Evolutionary conservation across 2,329 filamentous ascomycete species (phyloP).

Genomic region (Tricladium varicosporioides): DNA sequence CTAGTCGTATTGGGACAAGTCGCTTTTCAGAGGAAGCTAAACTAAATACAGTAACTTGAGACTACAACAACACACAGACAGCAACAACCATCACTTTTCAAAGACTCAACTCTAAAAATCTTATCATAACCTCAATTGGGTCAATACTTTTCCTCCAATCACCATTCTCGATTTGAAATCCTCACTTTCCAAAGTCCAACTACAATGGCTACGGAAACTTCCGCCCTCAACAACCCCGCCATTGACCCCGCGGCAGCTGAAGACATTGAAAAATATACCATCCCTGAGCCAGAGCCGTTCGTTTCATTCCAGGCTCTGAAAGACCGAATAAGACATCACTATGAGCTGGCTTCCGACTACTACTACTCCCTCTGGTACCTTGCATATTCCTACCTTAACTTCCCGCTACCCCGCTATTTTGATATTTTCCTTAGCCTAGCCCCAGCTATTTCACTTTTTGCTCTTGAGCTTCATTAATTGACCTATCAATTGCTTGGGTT

Average conservation of each 20-base stretch:
- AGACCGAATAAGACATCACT: conserved; percentile 49
- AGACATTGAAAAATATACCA: conserved; percentile 20
- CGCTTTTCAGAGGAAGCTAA: too few species aligned
- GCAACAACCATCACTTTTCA: too few species aligned
- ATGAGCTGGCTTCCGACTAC: conserved; percentile 60
- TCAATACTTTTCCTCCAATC: too few species aligned
- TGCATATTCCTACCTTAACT: conserved; percentile 1
- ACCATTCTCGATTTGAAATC: too few species aligned
- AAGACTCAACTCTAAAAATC: too few species aligned
- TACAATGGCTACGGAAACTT: neutral
- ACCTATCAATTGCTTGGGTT: too few species aligned
- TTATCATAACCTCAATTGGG: too few species aligned
- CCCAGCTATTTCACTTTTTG: too few species aligned
- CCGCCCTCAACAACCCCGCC: neutral
- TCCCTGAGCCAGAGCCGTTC: conserved; percentile 27
- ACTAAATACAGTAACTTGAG: too few species aligned
- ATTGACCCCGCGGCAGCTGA: neutral
- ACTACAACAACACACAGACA: too few species aligned
- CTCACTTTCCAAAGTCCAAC: neutral
- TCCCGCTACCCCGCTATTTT: neutral
- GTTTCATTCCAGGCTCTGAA: conserved; percentile 29
- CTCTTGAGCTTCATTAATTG: too few species aligned
- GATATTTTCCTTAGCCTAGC: neutral
- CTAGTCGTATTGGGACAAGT: too few species aligned
- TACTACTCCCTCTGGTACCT: conserved; percentile 58